Percentiles rank a stretch among this genome's conserved stretches.
Conservation (phyloP, 2,329 filamentous ascomycete genomes). For the Pezicula neosporulosa region DNA sequence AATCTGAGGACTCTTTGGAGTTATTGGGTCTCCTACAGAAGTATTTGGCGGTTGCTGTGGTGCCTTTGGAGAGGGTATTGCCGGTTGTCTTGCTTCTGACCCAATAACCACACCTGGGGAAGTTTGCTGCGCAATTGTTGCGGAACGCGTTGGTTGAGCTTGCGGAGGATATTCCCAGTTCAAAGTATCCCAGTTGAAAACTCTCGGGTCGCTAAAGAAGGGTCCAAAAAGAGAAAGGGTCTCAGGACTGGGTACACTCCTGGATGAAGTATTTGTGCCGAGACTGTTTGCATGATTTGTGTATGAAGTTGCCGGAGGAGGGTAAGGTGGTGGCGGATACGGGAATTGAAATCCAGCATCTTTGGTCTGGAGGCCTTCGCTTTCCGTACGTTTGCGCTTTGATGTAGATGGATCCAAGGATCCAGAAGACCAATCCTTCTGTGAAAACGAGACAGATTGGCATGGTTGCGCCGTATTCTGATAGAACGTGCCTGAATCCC, state of each 20-base stretch:
- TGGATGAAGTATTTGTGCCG: neutral
- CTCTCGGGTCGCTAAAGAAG: neutral
- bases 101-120: too few species aligned
- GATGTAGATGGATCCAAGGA: neutral
- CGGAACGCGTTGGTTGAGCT: too few species aligned
- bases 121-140: too few species aligned
- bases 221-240: neutral
- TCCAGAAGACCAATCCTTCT: neutral
- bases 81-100: too few species aligned
- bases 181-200: slow-evolving; percentile 1
- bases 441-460: neutral
- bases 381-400: neutral
- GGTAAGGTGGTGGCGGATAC: too few species aligned
- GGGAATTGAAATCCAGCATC: too few species aligned
- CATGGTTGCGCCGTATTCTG: neutral
- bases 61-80: too few species aligned
- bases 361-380: neutral
- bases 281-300: too few species aligned
- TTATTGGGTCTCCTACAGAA: neutral
- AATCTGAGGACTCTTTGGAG: neutral
- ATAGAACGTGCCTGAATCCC: neutral
- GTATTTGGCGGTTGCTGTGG: too few species aligned
- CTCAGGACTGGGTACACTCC: neutral
- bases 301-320: too few species aligned
- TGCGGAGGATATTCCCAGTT: neutral